A percentile compares a stretch with the other conserved stretches of the same genome.
These are phyloP conservation scores for Tinospora cordifolia DNA, from an alignment of 164 flowering plant species.

Conservation along the genomic window DNA sequence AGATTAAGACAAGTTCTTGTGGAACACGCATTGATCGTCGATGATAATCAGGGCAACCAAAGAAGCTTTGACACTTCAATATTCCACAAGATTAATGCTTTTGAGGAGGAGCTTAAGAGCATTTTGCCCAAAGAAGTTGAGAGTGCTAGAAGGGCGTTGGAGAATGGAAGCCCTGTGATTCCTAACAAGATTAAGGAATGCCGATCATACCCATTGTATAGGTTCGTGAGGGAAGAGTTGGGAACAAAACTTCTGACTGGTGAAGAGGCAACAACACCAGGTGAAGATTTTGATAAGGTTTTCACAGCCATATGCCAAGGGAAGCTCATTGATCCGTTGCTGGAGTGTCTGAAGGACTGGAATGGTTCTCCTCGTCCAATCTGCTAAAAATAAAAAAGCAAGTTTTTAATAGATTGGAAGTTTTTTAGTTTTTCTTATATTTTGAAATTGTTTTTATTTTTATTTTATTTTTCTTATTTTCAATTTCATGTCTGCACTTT, in stretches of 20 bases:
- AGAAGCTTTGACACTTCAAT: slow-evolving; percentile 31
- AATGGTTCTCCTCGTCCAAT: slow-evolving; percentile 53
- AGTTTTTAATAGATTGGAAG: neutral
- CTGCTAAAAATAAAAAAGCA: slow-evolving; percentile 20
- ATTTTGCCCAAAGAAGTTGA: slow-evolving; percentile 47
- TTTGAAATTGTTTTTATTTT: too few species aligned
- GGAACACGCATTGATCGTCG: slow-evolving; percentile 41
- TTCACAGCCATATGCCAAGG: slow-evolving; percentile 44
- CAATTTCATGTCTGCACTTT: neutral
- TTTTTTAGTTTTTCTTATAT: neutral
- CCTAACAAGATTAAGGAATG: slow-evolving; percentile 47
- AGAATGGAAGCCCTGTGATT: slow-evolving; percentile 29
- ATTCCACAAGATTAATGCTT: slow-evolving; percentile 37
- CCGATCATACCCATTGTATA: slow-evolving; percentile 50
- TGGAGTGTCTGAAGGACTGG: slow-evolving; percentile 48
- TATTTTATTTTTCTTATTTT: too few species aligned
- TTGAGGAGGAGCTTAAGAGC: slow-evolving; percentile 40
- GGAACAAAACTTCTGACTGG: slow-evolving; percentile 38
- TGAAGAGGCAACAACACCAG: slow-evolving; percentile 41
- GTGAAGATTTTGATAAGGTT: slow-evolving; percentile 55
- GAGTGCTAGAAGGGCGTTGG: slow-evolving; percentile 23
- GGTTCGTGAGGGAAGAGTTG: slow-evolving; percentile 45
- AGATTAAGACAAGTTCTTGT: slow-evolving; percentile 47
- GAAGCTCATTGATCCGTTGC: slow-evolving; percentile 45
- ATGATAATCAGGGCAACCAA: slow-evolving; percentile 22